Evolutionary conservation across 345 rosid species (phyloP), one percentile per base, ranked within the genome.

Genomic region (Excoecaria agallocha): DNA sequence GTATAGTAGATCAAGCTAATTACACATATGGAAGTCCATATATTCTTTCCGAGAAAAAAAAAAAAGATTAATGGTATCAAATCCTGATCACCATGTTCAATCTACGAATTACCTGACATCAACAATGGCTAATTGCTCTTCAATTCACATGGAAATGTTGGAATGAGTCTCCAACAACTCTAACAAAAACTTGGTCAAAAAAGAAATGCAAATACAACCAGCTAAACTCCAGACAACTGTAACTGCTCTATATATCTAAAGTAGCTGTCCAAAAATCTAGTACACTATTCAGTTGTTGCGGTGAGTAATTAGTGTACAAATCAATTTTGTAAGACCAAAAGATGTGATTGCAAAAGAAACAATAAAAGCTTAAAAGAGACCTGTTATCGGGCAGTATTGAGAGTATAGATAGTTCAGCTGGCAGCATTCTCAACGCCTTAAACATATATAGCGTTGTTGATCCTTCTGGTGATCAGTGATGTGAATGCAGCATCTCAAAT

Each of bases 401-500:
- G 17, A 70, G 24, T 7, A 49, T 50, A 8, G 57, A 50, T 35
- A 8, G 30, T 49, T 30, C 68, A 7, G 15, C 3, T 0, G 12
- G 20, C 45, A 22, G 12, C 38, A 48, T 30, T 55, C 20, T 25
- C 37, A 51, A 25, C 3, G 25, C 16, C 39, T 60, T 60, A 52
- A 30, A 30, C 30, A 30, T 30, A 30, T 30, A 30, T 30, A 2
- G 30, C 30, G 30, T 30, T 30, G 30, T 30, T 30, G 30, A 30
- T 30, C 30, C 30, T 30, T 30, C 30, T 30, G 30, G 75, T 16
- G 0, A 83, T 77, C 39, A 85, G n/a, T 46, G 65, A 78, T 9
- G 82, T 68, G 66, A 87, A 89, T 15, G 85, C 84, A 63, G 72
- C 73, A 73, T 72, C 76, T 96, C 98, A 93, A 1, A 79, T 80